phyloP scores from a whole-genome alignment of 768 basidiomycete genomes.

The Phanerochaete sordida region DNA sequence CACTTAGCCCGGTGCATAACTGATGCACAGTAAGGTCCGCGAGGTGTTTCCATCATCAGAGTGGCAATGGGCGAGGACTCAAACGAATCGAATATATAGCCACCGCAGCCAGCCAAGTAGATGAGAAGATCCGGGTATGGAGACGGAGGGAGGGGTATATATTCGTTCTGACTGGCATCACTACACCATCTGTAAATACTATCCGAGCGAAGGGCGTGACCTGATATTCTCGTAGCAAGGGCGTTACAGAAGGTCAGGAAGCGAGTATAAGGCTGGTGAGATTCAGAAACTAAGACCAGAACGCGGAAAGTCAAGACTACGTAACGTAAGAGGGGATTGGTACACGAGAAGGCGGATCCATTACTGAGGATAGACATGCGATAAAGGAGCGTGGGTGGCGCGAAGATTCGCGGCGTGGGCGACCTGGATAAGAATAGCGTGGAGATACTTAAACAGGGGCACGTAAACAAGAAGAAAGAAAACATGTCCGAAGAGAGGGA shows the following conservation, averaged over 20 bases:
- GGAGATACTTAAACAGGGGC: background rate
- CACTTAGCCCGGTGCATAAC: no score
- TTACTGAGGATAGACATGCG: background rate
- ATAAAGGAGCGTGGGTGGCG: background rate
- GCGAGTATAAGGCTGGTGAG: background rate
- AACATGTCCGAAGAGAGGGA: background rate
- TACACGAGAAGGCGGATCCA: background rate
- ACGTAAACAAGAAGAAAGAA: background rate
- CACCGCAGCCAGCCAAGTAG: no score
- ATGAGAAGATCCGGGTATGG: no score
- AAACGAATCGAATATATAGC: no score
- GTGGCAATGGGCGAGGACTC: no score
- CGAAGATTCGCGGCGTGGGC: background rate
- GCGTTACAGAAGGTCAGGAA: background rate
- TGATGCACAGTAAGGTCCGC: no score
- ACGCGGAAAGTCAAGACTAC: no score
- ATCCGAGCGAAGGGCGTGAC: background rate
- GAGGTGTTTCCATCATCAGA: no score
- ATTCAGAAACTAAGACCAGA: no score
- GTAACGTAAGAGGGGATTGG: no score
- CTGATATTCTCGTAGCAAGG: background rate
- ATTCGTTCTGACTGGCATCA: background rate
- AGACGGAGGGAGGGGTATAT: background rate
- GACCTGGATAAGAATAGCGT: background rate
- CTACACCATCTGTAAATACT: background rate